Conservation (phyloP, 2,329 filamentous ascomycete species). For the Diatrype stigma region DNA sequence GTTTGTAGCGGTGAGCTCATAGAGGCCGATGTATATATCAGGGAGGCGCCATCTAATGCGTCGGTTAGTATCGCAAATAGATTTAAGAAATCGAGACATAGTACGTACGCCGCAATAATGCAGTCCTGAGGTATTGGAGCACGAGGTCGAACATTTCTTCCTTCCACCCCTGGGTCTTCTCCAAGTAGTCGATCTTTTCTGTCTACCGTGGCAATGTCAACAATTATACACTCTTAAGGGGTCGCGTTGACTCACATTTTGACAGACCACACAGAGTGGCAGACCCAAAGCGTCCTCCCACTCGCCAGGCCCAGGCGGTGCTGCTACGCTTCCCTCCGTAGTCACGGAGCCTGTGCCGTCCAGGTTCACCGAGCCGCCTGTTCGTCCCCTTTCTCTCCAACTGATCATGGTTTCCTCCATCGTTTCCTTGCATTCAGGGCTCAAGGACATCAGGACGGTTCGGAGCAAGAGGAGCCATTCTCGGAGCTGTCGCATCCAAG, state of each 20-base stretch:
- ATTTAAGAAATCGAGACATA: conserved; percentile 4
- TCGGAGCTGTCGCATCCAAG: conserved; percentile 83
- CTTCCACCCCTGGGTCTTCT: conserved; percentile 88
- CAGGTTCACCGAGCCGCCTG: conserved; percentile 56
- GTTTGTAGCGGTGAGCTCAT: conserved; percentile 72
- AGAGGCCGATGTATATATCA: conserved; percentile 79
- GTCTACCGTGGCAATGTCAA: conserved; percentile 44
- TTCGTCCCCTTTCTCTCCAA: conserved; percentile 73
- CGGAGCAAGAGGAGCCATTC: conserved; percentile 85
- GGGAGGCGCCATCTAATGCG: conserved; percentile 67
- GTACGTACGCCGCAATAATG: conserved; percentile 74
- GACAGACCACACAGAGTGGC: conserved; percentile 89
- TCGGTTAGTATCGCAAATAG: conserved; percentile 17
- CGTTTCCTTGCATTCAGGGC: conserved; percentile 70
- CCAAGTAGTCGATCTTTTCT: conserved; percentile 84
- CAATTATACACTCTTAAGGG: not conserved
- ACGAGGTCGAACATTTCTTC: conserved; percentile 97
- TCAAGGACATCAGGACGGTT: conserved; percentile 69
- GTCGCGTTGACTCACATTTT: conserved; percentile 62
- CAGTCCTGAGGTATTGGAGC: conserved; percentile 84
- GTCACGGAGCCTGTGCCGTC: conserved; percentile 58
- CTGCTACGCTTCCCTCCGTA: conserved; percentile 61
- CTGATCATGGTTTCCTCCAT: conserved; percentile 82
- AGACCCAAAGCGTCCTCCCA: conserved; percentile 89
- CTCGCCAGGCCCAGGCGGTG: conserved; percentile 82